Conservation (phyloP, 1,284 basidiomycete species). For the Tremellales sp. region DNA sequence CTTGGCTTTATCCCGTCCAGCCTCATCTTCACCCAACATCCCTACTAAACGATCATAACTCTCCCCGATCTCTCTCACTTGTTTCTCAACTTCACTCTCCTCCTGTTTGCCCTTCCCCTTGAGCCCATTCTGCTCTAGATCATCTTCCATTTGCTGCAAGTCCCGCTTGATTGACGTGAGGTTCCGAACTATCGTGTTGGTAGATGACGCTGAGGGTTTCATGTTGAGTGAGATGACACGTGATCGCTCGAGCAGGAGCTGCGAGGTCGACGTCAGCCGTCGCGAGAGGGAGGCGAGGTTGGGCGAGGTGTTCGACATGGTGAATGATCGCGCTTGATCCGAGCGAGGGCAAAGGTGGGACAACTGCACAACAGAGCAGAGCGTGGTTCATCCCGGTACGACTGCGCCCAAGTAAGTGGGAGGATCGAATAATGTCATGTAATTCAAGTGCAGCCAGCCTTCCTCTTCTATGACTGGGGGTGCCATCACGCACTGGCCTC, state of each 20-base stretch:
- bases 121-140: slow-evolving; percentile 18
- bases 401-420: too few species aligned
- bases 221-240: slow-evolving; percentile 45
- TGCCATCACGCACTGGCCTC: too few species aligned
- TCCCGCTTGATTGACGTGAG: slow-evolving; percentile 34
- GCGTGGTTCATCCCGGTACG: too few species aligned
- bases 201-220: slow-evolving; percentile 36
- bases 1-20: slow-evolving; percentile 37
- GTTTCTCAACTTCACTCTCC: slow-evolving; percentile 12
- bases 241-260: slow-evolving; percentile 44
- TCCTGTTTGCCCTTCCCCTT: slow-evolving; percentile 12
- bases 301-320: slow-evolving; percentile 1
- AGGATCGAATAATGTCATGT: too few species aligned
- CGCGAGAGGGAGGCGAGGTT: slow-evolving; percentile 30
- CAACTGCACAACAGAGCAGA: too few species aligned
- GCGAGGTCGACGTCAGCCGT: slow-evolving; percentile 42
- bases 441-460: too few species aligned
- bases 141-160: slow-evolving; percentile 27
- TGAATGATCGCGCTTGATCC: too few species aligned
- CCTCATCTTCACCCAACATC: slow-evolving; percentile 42
- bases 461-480: too few species aligned
- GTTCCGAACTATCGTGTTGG: slow-evolving; percentile 38
- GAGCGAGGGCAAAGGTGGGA: too few species aligned
- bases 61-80: slow-evolving; percentile 24
- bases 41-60: slow-evolving; percentile 42